A percentile compares a stretch with the other conserved stretches of the same genome.
Evolutionary conservation across 305 asterid genomes (phyloP).

Genomic region (Fraxinus sp.): DNA sequence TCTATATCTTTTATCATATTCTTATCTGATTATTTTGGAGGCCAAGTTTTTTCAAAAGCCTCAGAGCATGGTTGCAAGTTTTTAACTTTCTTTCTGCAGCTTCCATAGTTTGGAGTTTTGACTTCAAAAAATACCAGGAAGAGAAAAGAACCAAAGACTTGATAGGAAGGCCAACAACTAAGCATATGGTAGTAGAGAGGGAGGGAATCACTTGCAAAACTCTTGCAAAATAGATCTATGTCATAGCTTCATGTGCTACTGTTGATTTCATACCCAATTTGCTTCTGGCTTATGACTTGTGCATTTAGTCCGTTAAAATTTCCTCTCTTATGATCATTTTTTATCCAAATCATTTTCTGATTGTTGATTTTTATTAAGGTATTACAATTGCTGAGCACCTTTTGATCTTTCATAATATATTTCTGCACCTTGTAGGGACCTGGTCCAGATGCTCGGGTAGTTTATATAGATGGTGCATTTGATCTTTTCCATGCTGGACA

Average conservation of each 20-base stretch:
- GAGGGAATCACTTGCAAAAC: not conserved
- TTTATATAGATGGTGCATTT: conserved; percentile 95
- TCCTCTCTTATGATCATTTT: not conserved
- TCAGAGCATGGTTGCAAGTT: not conserved
- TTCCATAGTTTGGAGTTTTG: not conserved
- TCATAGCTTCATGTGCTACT: not conserved
- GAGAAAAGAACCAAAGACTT: not conserved
- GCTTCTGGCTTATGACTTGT: conserved; percentile 15
- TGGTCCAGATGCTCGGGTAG: conserved; percentile 86
- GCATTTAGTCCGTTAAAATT: conserved; percentile 11
- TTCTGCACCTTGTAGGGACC: conserved; percentile 62
- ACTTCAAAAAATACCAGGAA: not conserved
- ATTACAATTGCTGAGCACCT: conserved; percentile 24
- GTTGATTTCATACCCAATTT: not conserved
- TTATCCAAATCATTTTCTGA: not conserved
- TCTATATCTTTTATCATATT: not conserved
- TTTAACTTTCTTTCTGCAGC: not conserved
- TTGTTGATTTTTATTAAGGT: conserved; percentile 1
- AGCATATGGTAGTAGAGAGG: conserved; percentile 1
- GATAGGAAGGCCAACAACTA: not conserved
- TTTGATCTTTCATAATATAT: conserved; percentile 12
- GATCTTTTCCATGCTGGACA: conserved; percentile 99
- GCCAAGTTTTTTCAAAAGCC: not conserved
- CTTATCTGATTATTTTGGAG: not conserved
- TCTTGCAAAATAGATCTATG: not conserved